Base-by-base conservation (phyloP, 805 yeast species). In the Candida oleophila region DNA sequence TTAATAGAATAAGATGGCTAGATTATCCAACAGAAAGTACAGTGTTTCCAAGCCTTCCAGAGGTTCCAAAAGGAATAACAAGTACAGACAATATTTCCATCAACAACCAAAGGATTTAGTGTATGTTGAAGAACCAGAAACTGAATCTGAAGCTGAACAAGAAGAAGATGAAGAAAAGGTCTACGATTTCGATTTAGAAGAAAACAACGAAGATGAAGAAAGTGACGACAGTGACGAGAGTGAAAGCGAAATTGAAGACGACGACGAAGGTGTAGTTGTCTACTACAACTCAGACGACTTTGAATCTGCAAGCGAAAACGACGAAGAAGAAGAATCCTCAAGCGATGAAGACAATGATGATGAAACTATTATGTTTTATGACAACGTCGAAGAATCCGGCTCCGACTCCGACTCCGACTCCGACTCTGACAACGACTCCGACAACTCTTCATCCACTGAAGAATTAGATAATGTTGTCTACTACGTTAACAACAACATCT, bases 51-150 rank as follows among this genome's bases (percentile, higher is more conserved):
- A 51, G 45, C 54, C 54, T 15, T 9, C 45, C 15, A 41, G n/a
- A 21, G 25, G 39, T 44, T 22, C 44, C 45, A 43, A 37, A 45
- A 25, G 30, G 30, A 7, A 5, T 7, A 25, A 25, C 30, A 57
- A 55, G 35, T 68, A 67, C 55, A 59, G 71, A 52, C 61, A 58
- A 25, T 64, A 68, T 52, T 63, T 56, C 49, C 64, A 67, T 46
- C 57, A 59, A 37, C 72, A 68, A 51, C 73, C 71, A 9, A 59
- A 61, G 14, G 55, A 60, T 30, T 57, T 55, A 37, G 74, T 68
- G n/a, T 71, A 57, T 48, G 71, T 72, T 30, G 77, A 72, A 60
- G 77, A 72, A 54, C 76, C 77, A 25, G 68, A 63, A 40, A 55
- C 57, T 30, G 62, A 56, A 22, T 62, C 57, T 35, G 52, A 50